Conservation (phyloP, 179 eudicot species). For the Carnegiea gigantea region DNA sequence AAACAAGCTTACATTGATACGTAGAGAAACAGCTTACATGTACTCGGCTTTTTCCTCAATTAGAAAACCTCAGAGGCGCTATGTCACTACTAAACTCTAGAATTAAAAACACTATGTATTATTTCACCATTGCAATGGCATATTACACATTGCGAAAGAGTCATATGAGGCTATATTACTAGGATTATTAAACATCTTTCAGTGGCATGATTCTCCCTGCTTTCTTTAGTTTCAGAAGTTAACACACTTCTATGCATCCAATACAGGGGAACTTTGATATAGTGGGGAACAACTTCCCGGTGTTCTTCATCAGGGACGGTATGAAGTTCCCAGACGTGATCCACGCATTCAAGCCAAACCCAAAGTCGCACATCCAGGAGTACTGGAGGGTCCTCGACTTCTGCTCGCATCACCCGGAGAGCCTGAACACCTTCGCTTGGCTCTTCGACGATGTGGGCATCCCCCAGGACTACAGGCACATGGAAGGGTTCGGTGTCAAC, state of each 20-base stretch:
- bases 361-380: conserved; percentile 55
- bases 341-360: conserved; percentile 50
- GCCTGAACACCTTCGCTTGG: conserved; percentile 46
- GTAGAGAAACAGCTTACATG: too few species aligned
- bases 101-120: too few species aligned
- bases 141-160: too few species aligned
- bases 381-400: conserved; percentile 53
- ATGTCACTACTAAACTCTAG: too few species aligned
- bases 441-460: conserved; percentile 48
- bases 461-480: conserved; percentile 46
- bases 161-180: too few species aligned
- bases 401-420: conserved; percentile 53
- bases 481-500: conserved; percentile 54
- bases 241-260: background rate
- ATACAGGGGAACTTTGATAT: conserved; percentile 42
- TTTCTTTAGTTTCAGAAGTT: background rate
- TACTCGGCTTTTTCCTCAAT: too few species aligned
- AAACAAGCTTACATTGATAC: too few species aligned
- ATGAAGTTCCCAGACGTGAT: conserved; percentile 52
- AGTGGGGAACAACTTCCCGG: conserved; percentile 55
- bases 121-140: too few species aligned
- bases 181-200: too few species aligned
- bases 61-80: too few species aligned
- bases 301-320: conserved; percentile 50
- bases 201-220: background rate